Conservation (phyloP, 495 filamentous ascomycete genomes). For the Aspergillus kassunensis region DNA sequence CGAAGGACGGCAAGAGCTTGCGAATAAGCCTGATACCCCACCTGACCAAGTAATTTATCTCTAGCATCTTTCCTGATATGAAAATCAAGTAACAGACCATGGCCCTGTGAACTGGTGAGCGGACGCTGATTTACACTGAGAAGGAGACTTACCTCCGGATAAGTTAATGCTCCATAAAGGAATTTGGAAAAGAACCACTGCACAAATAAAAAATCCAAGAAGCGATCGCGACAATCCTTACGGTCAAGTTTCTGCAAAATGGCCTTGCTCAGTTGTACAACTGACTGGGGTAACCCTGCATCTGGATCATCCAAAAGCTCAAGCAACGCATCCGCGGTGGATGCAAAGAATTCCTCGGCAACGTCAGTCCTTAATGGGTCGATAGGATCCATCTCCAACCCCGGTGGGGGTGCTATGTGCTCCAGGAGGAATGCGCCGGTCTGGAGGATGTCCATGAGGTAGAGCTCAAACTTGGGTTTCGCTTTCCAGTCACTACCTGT, state of each 20-base stretch:
- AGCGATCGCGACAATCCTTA: conserved; percentile 63
- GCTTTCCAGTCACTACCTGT: conserved; percentile 85
- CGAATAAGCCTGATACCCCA: conserved; percentile 72
- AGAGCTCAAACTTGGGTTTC: conserved; percentile 83
- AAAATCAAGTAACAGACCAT: conserved; percentile 84
- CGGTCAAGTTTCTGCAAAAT: conserved; percentile 73
- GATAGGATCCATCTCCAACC: conserved; percentile 39
- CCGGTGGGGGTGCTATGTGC: conserved; percentile 56
- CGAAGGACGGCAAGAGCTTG: conserved; percentile 54
- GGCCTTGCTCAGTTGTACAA: conserved; percentile 75
- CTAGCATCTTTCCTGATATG: conserved; percentile 88
- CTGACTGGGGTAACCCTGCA: conserved; percentile 79
- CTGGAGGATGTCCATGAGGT: conserved; percentile 88
- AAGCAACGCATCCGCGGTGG: conserved; percentile 78
- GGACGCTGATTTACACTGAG: not conserved
- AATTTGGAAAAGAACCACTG: conserved; percentile 92
- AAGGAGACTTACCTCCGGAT: conserved; percentile 69
- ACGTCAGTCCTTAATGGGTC: conserved; percentile 72
- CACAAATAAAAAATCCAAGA: conserved; percentile 73
- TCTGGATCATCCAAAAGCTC: conserved; percentile 72
- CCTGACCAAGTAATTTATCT: conserved; percentile 80
- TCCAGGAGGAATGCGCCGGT: conserved; percentile 89
- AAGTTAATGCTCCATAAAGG: conserved; percentile 76
- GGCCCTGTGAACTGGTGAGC: conserved; percentile 47
- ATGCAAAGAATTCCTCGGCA: conserved; percentile 85